Percentiles rank a stretch among this genome's conserved stretches.
Conservation (phyloP, 73 alveolate species). For the Paramecium biaurelia region DNA sequence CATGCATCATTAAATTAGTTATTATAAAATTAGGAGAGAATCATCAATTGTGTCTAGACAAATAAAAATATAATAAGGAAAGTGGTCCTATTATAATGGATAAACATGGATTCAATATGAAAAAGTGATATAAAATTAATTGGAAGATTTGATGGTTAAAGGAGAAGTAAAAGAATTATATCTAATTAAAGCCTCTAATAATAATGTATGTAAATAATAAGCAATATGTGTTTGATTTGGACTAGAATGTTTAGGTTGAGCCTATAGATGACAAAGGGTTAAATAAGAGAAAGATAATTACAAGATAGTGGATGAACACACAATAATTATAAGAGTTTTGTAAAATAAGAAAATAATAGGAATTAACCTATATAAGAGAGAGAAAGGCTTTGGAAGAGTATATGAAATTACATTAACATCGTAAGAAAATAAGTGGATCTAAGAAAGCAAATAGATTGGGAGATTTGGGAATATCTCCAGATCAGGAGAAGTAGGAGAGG, state of each 20-base stretch:
- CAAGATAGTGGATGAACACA: constrained; percentile 46
- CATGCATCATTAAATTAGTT: not conserved
- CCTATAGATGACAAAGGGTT: constrained; percentile 20
- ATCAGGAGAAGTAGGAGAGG: not conserved
- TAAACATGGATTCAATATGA: constrained; percentile 41
- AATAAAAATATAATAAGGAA: not conserved
- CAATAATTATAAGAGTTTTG: constrained; percentile 29
- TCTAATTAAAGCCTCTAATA: not conserved
- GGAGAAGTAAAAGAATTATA: not conserved
- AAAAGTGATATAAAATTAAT: constrained; percentile 4
- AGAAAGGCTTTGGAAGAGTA: constrained; percentile 37
- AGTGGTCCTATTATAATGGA: constrained; percentile 46
- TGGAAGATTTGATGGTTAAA: not conserved
- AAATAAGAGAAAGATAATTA: constrained; percentile 7
- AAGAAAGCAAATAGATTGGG: not conserved
- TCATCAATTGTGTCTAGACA: not conserved
- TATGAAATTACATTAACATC: not conserved
- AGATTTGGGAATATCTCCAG: constrained; percentile 30
- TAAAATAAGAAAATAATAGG: not conserved
- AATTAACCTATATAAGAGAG: constrained; percentile 1
- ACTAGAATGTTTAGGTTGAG: constrained; percentile 4
- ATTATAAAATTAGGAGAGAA: constrained; percentile 37
- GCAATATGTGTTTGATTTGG: constrained; percentile 28
- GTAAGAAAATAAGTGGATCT: not conserved
- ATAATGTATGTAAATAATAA: constrained; percentile 14